Evolutionary conservation across 805 yeast genomes (phyloP).

Genomic region (Cyberlindnera galapagoensis): DNA sequence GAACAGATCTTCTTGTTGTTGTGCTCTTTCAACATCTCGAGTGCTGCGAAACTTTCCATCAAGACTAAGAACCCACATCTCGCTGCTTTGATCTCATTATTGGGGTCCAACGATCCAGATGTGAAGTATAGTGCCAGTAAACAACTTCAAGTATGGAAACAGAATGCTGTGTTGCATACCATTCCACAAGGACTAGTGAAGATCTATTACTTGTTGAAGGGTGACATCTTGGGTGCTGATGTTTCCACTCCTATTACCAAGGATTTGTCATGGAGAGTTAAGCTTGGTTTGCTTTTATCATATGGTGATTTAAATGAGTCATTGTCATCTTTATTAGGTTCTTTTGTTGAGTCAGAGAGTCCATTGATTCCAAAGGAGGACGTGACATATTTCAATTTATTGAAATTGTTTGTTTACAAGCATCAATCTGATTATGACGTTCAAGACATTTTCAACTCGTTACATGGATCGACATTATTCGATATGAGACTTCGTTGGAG

Average conservation of each 20-base stretch:
- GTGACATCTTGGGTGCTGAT: conserved; percentile 31
- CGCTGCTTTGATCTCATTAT: conserved; percentile 58
- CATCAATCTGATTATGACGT: conserved; percentile 13
- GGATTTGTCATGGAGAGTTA: conserved; percentile 60
- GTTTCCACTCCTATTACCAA: conserved; percentile 30
- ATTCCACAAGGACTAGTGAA: conserved; percentile 52
- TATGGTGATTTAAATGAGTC: conserved; percentile 47
- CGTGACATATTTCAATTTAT: conserved; percentile 19
- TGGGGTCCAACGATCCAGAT: conserved; percentile 63
- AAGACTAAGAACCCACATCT: conserved; percentile 61
- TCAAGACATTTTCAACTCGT: conserved; percentile 12
- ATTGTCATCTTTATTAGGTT: conserved; percentile 27
- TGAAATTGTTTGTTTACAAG: conserved; percentile 26
- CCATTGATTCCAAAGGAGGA: conserved; percentile 11
- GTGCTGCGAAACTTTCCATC: conserved; percentile 59
- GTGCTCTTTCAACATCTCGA: conserved; percentile 48
- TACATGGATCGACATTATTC: conserved; percentile 17
- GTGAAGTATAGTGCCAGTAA: conserved; percentile 47
- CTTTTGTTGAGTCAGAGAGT: conserved; percentile 20
- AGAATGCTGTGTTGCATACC: conserved; percentile 30
- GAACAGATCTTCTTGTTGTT: conserved; percentile 46
- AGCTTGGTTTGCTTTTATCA: conserved; percentile 52
- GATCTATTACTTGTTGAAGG: conserved; percentile 60
- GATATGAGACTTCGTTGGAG: conserved; percentile 46
- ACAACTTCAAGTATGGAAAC: conserved; percentile 66